phyloP scores from a whole-genome alignment of 2,329 filamentous ascomycete species.

The Metarhizium anisopliae region DNA sequence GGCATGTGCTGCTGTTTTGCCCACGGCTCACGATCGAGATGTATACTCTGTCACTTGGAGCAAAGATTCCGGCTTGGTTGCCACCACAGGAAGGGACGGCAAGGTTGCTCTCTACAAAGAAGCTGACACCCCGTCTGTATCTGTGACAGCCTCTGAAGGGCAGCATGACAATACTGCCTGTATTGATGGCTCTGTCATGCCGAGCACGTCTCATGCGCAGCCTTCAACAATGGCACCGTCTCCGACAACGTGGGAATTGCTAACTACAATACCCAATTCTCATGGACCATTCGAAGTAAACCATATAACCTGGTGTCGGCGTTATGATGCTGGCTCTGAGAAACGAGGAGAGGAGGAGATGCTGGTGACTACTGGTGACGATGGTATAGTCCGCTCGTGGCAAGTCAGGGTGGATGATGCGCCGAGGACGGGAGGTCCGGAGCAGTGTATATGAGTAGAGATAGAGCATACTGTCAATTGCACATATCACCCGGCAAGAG shows the following conservation, averaged over 20 bases:
- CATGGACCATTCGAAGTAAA: conserved; percentile 95
- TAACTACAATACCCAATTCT: conserved; percentile 61
- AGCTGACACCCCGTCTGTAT: conserved; percentile 15
- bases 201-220: not conserved
- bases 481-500: not conserved
- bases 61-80: conserved; percentile 62
- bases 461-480: not conserved
- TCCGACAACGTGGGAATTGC: conserved; percentile 50
- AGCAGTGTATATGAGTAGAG: not conserved
- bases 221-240: conserved; percentile 28
- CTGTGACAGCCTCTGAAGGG: not conserved
- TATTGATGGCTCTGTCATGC: conserved; percentile 8
- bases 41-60: conserved; percentile 87
- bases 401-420: conserved; percentile 30
- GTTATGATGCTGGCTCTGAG: conserved; percentile 57
- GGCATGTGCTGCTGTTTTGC: conserved; percentile 68
- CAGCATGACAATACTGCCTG: conserved; percentile 3
- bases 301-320: conserved; percentile 77
- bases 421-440: not conserved
- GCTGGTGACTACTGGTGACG: conserved; percentile 83
- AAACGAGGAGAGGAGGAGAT: conserved; percentile 63
- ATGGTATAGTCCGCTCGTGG: conserved; percentile 84
- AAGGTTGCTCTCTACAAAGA: conserved; percentile 73
- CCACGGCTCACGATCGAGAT: conserved; percentile 65
- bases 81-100: conserved; percentile 85